Base-by-base conservation (phyloP, 73 alveolate genomes). In the Stentor coeruleus region DNA sequence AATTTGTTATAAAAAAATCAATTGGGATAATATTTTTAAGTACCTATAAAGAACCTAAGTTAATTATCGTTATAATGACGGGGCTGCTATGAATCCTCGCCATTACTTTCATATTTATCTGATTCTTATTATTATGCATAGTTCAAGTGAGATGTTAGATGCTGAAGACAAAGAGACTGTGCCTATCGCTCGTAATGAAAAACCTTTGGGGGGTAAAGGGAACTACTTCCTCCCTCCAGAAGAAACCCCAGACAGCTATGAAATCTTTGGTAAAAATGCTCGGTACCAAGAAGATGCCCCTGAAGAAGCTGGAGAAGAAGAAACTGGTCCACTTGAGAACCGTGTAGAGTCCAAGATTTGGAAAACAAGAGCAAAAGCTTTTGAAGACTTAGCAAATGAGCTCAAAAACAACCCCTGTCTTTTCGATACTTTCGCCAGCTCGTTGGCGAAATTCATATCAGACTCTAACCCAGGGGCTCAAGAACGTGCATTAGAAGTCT, bases 381-480 rank as follows among this genome's bases (percentile, higher is more conserved):
- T 86, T 59, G 95, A 92, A 60, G 97, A 92, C 79, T 40, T 92
- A 74, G 82, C 87, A 81, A 84, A 73, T 20, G 91, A 74, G 3
- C 49, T 38, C 91, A 84, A 30, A 77, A 72, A 59, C 33, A 74
- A 3, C 75, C 86, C 49, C 76, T 74, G 40, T 74, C 88, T 40
- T 83, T 82, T 30, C 92, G 86, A 36, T 87, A 87, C 59, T 76
- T 75, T 3, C 89, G 85, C 26, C 85, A 72, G 4, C 82, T 90
- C 91, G 88, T 88, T 20, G 39, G 79, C 42, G 2, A 88, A 88
- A 41, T 76, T 83, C 58, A 82, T 92, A 6, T 55, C 81, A 35
- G 97, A 92, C 81, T 60, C 86, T 14, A 87, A 92, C 76, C 95
- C 97, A 31, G 93, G 94, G 4, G 84, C 90, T n/a, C 87, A 90